phyloP scores from a whole-genome alignment of 768 basidiomycete genomes.

The Termitomyces sp. region DNA sequence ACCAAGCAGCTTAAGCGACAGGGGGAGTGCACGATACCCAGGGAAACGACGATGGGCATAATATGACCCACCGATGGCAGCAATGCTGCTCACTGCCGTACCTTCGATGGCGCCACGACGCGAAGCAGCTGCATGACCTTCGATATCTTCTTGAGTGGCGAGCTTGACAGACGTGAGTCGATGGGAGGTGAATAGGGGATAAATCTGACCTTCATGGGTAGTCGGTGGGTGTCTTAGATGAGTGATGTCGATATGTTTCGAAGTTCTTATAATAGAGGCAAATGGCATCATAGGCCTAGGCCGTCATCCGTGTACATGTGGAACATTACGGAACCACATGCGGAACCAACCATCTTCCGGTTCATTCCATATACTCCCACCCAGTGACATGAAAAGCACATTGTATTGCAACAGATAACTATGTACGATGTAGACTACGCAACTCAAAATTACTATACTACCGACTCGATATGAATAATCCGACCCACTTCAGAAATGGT shows the following conservation, averaged over 20 bases:
- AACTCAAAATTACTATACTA: slow-evolving; percentile 14
- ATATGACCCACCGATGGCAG: slow-evolving; percentile 51
- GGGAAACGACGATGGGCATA: slow-evolving; percentile 50
- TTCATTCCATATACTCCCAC: slow-evolving; percentile 3
- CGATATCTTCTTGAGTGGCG: slow-evolving; percentile 42
- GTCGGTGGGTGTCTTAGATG: slow-evolving; percentile 7
- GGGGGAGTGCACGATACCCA: slow-evolving; percentile 61
- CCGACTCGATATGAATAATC: neutral
- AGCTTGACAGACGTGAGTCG: slow-evolving; percentile 20
- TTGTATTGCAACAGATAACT: slow-evolving; percentile 10
- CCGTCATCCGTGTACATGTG: slow-evolving; percentile 11
- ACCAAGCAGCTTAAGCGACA: slow-evolving; percentile 66
- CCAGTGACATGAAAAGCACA: neutral
- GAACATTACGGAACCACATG: slow-evolving; percentile 12
- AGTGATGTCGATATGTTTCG: neutral
- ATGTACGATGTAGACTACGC: slow-evolving; percentile 13
- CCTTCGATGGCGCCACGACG: slow-evolving; percentile 66
- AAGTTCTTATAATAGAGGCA: slow-evolving; percentile 1
- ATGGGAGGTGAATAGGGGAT: neutral
- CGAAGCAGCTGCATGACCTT: slow-evolving; percentile 52
- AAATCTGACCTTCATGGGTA: slow-evolving; percentile 31
- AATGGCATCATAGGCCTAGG: slow-evolving; percentile 11
- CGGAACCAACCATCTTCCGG: slow-evolving; percentile 2
- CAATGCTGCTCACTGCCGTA: slow-evolving; percentile 40
- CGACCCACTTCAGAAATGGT: slow-evolving; percentile 68